Conservation (phyloP, 1,284 basidiomycete species). For the Cryptococcus neoformans region DNA sequence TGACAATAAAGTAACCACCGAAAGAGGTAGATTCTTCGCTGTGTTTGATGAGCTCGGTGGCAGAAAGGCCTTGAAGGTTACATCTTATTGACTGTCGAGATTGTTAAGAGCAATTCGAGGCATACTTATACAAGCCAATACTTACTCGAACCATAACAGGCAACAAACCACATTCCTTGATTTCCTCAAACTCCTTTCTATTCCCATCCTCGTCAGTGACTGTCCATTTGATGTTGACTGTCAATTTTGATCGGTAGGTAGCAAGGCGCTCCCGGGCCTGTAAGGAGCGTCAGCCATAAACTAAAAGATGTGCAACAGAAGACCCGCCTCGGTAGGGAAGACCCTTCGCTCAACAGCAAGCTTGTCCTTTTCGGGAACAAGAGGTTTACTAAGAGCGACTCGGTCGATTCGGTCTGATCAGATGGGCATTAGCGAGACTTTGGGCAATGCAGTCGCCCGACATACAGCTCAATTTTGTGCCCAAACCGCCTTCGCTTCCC, state of each 20-base stretch:
- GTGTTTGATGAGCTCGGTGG: slow-evolving; percentile 78
- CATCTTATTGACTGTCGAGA: slow-evolving; percentile 78
- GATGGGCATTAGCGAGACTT: too few species aligned
- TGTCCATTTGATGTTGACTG: slow-evolving; percentile 84
- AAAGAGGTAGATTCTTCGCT: slow-evolving; percentile 99
- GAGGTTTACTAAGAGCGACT: slow-evolving; percentile 78
- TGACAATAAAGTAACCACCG: slow-evolving; percentile 98
- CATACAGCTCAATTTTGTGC: slow-evolving; percentile 77
- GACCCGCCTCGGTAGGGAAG: slow-evolving; percentile 80
- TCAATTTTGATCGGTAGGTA: slow-evolving; percentile 89
- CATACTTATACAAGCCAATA: slow-evolving; percentile 17
- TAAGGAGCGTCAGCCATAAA: background rate
- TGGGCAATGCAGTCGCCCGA: background rate
- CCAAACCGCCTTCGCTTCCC: slow-evolving; percentile 60
- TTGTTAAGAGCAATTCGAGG: background rate
- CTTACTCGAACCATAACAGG: slow-evolving; percentile 96
- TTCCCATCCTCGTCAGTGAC: slow-evolving; percentile 61
- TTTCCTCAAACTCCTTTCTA: slow-evolving; percentile 59
- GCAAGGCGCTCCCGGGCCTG: slow-evolving; percentile 88
- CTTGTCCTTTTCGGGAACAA: slow-evolving; percentile 81
- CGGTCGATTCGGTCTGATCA: slow-evolving; percentile 81
- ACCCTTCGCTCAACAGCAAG: slow-evolving; percentile 71
- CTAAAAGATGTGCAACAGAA: background rate
- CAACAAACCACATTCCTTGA: slow-evolving; percentile 84
- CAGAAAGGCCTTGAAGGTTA: slow-evolving; percentile 80